Evolutionary conservation across 2,329 filamentous ascomycete species (phyloP).

Genomic region (Periglandula ipomoeae): DNA sequence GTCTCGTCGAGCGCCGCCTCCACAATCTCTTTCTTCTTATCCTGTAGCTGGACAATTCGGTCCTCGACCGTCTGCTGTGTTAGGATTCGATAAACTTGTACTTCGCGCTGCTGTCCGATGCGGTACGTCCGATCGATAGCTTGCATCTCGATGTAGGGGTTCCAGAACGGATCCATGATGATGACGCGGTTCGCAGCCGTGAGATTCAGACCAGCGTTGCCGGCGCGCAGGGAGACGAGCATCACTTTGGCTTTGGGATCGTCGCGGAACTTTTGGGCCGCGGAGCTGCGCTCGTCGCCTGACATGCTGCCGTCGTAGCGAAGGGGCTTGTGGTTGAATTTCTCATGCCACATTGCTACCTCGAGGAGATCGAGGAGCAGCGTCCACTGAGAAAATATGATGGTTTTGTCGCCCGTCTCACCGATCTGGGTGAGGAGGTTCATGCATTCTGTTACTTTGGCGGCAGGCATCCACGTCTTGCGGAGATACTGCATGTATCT

Average conservation of each 20-base stretch:
- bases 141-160: slow-evolving; percentile 86
- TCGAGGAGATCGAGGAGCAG: slow-evolving; percentile 65
- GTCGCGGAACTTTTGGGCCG: slow-evolving; percentile 56
- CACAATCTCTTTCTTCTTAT: slow-evolving; percentile 68
- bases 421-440: slow-evolving; percentile 60
- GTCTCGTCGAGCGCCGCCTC: slow-evolving; percentile 72
- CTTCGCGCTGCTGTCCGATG: slow-evolving; percentile 67
- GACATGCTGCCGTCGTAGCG: slow-evolving; percentile 79
- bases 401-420: slow-evolving; percentile 56
- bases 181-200: slow-evolving; percentile 77
- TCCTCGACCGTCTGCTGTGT: slow-evolving; percentile 77
- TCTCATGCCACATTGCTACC: slow-evolving; percentile 57
- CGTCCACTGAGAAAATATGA: slow-evolving; percentile 75
- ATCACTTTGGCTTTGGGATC: slow-evolving; percentile 61
- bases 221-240: slow-evolving; percentile 74
- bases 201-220: slow-evolving; percentile 77
- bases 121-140: slow-evolving; percentile 84
- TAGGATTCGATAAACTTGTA: slow-evolving; percentile 73
- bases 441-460: slow-evolving; percentile 73
- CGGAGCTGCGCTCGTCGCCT: slow-evolving; percentile 55
- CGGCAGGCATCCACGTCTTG: slow-evolving; percentile 64
- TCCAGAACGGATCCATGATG: slow-evolving; percentile 91
- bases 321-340: slow-evolving; percentile 50
- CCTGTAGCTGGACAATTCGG: slow-evolving; percentile 69
- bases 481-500: slow-evolving; percentile 62